Conservation (phyloP, 2,329 filamentous ascomycete genomes). For the Chaetothyriales sp. region DNA sequence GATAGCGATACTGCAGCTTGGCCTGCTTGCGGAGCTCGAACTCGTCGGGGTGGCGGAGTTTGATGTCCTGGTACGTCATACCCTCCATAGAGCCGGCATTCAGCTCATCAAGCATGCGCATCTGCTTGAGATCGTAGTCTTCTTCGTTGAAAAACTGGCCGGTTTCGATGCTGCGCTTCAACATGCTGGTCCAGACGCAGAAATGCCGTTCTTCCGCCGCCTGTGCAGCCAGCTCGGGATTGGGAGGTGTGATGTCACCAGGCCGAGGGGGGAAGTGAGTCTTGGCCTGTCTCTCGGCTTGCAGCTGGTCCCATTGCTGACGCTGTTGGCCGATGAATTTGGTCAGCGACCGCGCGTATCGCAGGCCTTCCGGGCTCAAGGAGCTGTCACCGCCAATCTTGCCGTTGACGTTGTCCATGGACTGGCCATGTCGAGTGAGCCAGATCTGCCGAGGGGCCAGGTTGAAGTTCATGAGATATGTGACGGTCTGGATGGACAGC, state of each 20-base stretch:
- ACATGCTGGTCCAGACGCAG: slow-evolving; percentile 97
- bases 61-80: slow-evolving; percentile 86
- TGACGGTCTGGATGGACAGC: slow-evolving; percentile 79
- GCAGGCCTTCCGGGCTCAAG: slow-evolving; percentile 64
- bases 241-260: slow-evolving; percentile 86
- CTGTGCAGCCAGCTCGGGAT: slow-evolving; percentile 55
- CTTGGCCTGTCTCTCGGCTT: slow-evolving; percentile 61
- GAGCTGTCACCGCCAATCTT: slow-evolving; percentile 86
- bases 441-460: slow-evolving; percentile 90
- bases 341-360: slow-evolving; percentile 67
- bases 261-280: slow-evolving; percentile 79
- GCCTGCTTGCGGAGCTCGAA: slow-evolving; percentile 66
- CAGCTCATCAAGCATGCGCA: slow-evolving; percentile 95
- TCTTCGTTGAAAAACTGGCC: slow-evolving; percentile 89
- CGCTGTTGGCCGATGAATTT: slow-evolving; percentile 73
- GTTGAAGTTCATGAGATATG: slow-evolving; percentile 94
- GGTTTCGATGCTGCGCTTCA: slow-evolving; percentile 76
- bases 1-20: slow-evolving; percentile 94
- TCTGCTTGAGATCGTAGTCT: slow-evolving; percentile 90
- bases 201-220: slow-evolving; percentile 63
- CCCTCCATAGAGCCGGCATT: slow-evolving; percentile 89
- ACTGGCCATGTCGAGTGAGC: slow-evolving; percentile 93
- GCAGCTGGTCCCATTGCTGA: slow-evolving; percentile 66
- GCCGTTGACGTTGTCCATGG: slow-evolving; percentile 69
- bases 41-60: slow-evolving; percentile 62